Evolutionary conservation across 2,329 filamentous ascomycete species (phyloP).

Genomic region (Ophioceras dolichostomum): DNA sequence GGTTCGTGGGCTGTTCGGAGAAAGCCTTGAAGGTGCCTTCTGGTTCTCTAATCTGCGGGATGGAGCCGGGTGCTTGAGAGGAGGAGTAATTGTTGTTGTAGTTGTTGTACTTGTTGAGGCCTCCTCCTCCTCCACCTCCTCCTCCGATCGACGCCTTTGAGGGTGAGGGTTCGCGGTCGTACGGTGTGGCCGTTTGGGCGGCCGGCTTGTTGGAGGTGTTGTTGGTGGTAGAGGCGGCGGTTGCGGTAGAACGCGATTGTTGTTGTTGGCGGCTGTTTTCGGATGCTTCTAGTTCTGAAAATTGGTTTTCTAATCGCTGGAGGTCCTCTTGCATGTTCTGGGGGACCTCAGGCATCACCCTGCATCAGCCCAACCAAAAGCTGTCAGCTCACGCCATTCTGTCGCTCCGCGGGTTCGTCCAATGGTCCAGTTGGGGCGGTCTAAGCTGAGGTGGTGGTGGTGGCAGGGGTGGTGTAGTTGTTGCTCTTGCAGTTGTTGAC

Average conservation of each 20-base stretch:
- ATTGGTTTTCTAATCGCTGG: slow-evolving; percentile 78
- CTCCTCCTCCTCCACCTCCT: background rate
- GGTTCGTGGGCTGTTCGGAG: too few relatives aligned
- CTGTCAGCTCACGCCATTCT: slow-evolving; percentile 16
- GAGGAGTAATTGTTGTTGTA: slow-evolving; percentile 8
- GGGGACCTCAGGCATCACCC: slow-evolving; percentile 89
- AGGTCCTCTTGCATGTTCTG: slow-evolving; percentile 95
- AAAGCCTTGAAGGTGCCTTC: slow-evolving; percentile 25
- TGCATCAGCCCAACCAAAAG: slow-evolving; percentile 27
- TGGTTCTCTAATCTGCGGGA: slow-evolving; percentile 3
- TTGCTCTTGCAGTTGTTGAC: too few relatives aligned
- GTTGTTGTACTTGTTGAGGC: too few relatives aligned
- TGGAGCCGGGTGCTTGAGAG: slow-evolving; percentile 12
- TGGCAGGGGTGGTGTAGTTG: too few relatives aligned
- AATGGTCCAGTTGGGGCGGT: background rate
- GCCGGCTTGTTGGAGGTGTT: slow-evolving; percentile 14
- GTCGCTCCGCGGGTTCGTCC: background rate
- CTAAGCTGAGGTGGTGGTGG: background rate
- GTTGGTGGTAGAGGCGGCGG: slow-evolving; percentile 8
- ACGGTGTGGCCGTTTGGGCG: slow-evolving; percentile 12
- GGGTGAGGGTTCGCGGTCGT: slow-evolving; percentile 30
- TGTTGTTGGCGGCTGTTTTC: slow-evolving; percentile 12
- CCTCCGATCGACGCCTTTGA: slow-evolving; percentile 23
- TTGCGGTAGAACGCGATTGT: too few relatives aligned
- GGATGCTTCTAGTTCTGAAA: slow-evolving; percentile 34